Conservation (phyloP, 2,329 filamentous ascomycete genomes). For the Aspergillus sp. region DNA sequence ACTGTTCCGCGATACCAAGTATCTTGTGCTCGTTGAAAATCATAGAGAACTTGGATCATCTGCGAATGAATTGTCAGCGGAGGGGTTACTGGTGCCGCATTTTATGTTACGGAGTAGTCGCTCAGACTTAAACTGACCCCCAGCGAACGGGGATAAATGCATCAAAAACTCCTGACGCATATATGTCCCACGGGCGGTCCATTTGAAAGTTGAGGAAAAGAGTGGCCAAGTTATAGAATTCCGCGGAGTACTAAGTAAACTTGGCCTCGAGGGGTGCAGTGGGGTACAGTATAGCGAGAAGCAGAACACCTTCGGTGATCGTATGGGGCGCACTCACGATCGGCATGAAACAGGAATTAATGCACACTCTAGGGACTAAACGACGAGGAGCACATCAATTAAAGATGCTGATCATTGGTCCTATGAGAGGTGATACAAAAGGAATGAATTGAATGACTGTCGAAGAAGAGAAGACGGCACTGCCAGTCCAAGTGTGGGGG, state of each 20-base stretch:
- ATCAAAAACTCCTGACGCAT: neutral
- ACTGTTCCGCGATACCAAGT: constrained; percentile 23
- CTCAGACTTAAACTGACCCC: neutral
- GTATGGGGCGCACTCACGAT: constrained; percentile 33
- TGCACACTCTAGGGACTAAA: constrained; percentile 17
- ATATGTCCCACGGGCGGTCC: neutral
- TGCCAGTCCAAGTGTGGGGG: neutral
- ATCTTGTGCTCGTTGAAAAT: constrained; percentile 31
- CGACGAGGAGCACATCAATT: neutral
- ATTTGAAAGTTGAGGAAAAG: neutral
- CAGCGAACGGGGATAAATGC: neutral
- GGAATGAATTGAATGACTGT: constrained; percentile 7
- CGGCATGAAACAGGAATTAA: constrained; percentile 24
- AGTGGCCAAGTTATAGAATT: neutral
- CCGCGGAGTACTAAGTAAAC: constrained; percentile 4
- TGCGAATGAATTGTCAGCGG: constrained; percentile 23
- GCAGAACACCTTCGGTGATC: constrained; percentile 6
- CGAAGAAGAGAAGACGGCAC: constrained; percentile 5
- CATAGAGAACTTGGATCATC: constrained; percentile 34
- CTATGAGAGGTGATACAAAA: constrained; percentile 10
- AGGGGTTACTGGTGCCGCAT: constrained; percentile 1
- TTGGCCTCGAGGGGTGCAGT: constrained; percentile 9
- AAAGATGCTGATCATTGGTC: constrained; percentile 10
- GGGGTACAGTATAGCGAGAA: constrained; percentile 16
- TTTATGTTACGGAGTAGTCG: neutral